Conservation (phyloP, 768 basidiomycete species). For the Rhizopogon roseolus region DNA sequence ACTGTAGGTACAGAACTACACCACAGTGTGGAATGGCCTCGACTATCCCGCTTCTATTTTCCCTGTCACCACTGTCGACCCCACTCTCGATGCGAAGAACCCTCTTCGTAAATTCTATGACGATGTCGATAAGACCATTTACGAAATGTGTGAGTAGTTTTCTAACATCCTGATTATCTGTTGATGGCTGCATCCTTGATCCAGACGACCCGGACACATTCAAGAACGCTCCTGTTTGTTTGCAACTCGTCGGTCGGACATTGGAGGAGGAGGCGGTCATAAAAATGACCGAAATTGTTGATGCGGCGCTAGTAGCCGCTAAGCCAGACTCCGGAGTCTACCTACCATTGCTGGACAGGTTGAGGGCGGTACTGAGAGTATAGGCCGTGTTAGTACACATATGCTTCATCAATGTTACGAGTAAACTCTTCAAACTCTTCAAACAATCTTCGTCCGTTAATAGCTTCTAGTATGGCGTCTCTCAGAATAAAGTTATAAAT, state of each 20-base stretch:
- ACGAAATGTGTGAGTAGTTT: constrained; percentile 46
- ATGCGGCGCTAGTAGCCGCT: constrained; percentile 38
- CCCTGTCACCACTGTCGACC: constrained; percentile 62
- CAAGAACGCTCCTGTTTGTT: constrained; percentile 51
- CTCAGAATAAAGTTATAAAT: no score
- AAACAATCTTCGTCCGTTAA: no score
- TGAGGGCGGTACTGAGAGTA: no score
- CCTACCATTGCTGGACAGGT: no score
- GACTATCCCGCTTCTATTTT: constrained; percentile 61
- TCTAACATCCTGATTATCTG: neutral
- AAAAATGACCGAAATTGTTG: constrained; percentile 62
- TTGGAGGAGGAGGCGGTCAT: constrained; percentile 75
- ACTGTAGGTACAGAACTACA: constrained; percentile 45
- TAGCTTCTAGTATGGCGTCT: no score
- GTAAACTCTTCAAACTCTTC: no score
- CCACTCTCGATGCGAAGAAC: constrained; percentile 41
- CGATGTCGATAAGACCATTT: constrained; percentile 40
- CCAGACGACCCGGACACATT: constrained; percentile 57
- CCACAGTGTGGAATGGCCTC: constrained; percentile 56
- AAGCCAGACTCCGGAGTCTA: no score
- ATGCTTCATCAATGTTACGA: no score
- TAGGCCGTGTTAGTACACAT: no score
- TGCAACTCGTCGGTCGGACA: constrained; percentile 66
- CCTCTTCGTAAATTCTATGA: constrained; percentile 42
- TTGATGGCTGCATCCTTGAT: neutral